These are phyloP conservation scores for Coelastrella sp. DNA, from an alignment of 139 green algal species.

Conservation along the genomic window DNA sequence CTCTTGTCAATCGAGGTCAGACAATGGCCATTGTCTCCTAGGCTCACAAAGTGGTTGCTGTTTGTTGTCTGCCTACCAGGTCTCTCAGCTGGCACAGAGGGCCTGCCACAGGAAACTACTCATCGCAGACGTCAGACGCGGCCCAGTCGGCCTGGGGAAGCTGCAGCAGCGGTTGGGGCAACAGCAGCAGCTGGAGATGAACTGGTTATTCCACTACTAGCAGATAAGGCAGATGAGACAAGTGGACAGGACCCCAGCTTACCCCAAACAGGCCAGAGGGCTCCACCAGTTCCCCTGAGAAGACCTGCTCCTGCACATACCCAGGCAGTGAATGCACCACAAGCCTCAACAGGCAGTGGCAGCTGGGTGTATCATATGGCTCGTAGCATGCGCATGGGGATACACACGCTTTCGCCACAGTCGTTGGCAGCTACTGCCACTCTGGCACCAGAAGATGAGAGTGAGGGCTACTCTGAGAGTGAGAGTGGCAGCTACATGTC, in stretches of 20 bases:
- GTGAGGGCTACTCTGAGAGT: conserved; percentile 6
- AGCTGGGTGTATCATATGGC: conserved; percentile 56
- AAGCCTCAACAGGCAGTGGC: neutral
- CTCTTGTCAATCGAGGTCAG: too few relatives aligned
- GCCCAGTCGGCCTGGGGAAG: neutral
- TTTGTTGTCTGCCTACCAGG: conserved; percentile 4
- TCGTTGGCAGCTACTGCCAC: conserved; percentile 52
- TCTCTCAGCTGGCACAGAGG: neutral
- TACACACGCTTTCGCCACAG: conserved; percentile 66
- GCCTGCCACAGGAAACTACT: neutral
- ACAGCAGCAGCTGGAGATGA: neutral
- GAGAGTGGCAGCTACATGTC: conserved; percentile 35
- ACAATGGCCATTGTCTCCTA: too few relatives aligned
- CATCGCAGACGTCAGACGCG: neutral
- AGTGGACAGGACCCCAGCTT: neutral
- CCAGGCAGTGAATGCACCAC: neutral
- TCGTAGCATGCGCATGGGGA: conserved; percentile 68
- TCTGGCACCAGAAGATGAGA: neutral
- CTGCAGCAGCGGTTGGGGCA: neutral
- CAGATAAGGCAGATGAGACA: neutral
- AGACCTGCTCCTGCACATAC: conserved; percentile 19
- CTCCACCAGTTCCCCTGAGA: conserved; percentile 16
- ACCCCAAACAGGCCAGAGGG: neutral
- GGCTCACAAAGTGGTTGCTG: too few relatives aligned
- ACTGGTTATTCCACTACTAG: neutral